Percentiles rank a stretch among this genome's conserved stretches.
These are phyloP conservation scores for Eucalyptus cloeziana DNA, from an alignment of 345 rosid genomes.

Conservation along the genomic window DNA sequence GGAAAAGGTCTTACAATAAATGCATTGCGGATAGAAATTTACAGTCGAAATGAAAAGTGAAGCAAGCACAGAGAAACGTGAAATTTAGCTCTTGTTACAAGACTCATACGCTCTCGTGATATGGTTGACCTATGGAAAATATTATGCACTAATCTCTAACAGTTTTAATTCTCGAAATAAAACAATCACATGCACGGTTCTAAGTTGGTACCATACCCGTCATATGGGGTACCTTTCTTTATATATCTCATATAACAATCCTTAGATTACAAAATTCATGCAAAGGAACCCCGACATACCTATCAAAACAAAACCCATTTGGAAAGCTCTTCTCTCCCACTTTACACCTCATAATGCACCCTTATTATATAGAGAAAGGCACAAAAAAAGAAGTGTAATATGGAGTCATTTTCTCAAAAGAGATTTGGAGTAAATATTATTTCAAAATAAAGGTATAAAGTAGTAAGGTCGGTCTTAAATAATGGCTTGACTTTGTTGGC, in stretches of 20 bases:
- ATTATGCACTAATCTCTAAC: not conserved
- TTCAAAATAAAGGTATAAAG: too few species aligned
- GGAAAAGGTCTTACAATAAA: not conserved
- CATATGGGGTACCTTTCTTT: not conserved
- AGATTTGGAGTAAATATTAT: too few species aligned
- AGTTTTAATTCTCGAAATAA: not conserved
- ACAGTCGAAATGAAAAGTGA: not conserved
- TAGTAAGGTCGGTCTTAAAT: too few species aligned
- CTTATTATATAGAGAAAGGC: too few species aligned
- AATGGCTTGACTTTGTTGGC: too few species aligned
- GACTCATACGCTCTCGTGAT: not conserved
- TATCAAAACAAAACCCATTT: not conserved
- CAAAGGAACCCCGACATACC: rapidly evolving
- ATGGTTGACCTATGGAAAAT: not conserved
- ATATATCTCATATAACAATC: not conserved
- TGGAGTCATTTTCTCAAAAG: too few species aligned
- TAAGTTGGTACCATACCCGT: not conserved
- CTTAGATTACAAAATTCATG: not conserved
- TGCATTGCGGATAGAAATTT: not conserved
- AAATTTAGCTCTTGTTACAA: not conserved
- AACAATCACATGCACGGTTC: not conserved
- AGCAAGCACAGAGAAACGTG: not conserved
- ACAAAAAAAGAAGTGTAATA: too few species aligned
- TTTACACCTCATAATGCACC: too few species aligned
- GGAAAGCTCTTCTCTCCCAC: too few species aligned